Evolutionary conservation across 2,329 filamentous ascomycete species (phyloP), one percentile per base, ranked within the genome.

Genomic region (Lachnellula suecica): DNA sequence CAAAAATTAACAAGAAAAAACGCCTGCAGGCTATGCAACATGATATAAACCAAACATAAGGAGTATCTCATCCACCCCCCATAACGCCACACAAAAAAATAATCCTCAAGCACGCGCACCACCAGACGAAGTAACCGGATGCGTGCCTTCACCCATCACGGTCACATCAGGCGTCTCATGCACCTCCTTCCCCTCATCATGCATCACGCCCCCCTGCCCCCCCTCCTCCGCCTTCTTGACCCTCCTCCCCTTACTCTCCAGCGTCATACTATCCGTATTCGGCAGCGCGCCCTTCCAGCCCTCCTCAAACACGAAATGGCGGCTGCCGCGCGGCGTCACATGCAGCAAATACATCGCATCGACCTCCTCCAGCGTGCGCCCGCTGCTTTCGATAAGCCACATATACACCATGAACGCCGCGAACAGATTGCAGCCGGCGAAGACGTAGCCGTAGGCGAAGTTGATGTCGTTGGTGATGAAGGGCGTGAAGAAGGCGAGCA

Each of bases 401-500:
- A 92, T 88, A 73, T 87, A 92, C 25, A 91, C 85, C 11, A 91
- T 69, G 0, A 83, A 58, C 0, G 82, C 80, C 0, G 80, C 87
- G 0, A 81, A 73, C 17, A 89, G 72, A 61, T 88, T 87, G 65
- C 86, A 90, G 0, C 77, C 85, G 0, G 87, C 88, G 68, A 91
- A 91, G 25, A 92, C 83, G 58, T 90, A 89, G 2, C 88, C 88
- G 62, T 63, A 66, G 1, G 77, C 77, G 69, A 87, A 91, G 59
- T 87, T 81, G 49, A 91, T 91, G 3, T 80, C 79, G 0, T 76
- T 72, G 0, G 84, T 88, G 65, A 92, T 91, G 70, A 91, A 91
- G 1, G 88, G 86, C 0, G 89, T 91, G 74, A 91, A 90, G 74
- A 92, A 92, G 0, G 82, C 82, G 58, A 89, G 75, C 56, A 84